These are phyloP conservation scores for Fusarium pseudograminearum DNA, from an alignment of 2,329 filamentous ascomycete genomes.

Conservation along the genomic window DNA sequence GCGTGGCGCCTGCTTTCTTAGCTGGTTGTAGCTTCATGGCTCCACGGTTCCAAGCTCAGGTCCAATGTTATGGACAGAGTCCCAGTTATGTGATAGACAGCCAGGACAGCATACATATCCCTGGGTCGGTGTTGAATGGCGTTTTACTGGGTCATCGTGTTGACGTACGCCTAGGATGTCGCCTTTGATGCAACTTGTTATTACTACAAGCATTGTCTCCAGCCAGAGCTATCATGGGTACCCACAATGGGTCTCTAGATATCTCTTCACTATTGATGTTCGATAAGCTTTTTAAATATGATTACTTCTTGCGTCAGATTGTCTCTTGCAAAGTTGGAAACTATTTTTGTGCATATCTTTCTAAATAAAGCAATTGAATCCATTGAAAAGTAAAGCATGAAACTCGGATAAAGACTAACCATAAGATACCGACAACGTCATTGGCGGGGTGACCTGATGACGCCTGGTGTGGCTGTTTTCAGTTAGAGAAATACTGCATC, in stretches of 20 bases:
- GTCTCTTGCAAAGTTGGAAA: neutral
- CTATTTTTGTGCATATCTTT: neutral
- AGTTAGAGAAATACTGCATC: conserved; percentile 23
- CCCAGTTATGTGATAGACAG: neutral
- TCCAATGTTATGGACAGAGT: neutral
- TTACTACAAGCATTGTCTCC: neutral
- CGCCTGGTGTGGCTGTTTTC: conserved; percentile 18
- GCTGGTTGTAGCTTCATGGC: conserved; percentile 18
- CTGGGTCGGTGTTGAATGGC: neutral
- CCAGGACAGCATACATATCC: neutral
- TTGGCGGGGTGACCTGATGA: conserved; percentile 49
- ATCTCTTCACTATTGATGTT: neutral
- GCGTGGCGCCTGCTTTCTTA: conserved; percentile 19
- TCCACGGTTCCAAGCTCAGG: neutral
- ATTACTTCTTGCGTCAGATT: conserved; percentile 12
- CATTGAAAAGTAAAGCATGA: conserved; percentile 21
- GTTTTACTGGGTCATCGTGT: neutral
- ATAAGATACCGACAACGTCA: conserved; percentile 45
- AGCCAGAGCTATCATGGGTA: neutral
- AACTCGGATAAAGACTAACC: conserved; percentile 27
- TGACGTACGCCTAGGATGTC: neutral
- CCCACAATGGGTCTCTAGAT: neutral
- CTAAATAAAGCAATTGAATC: conserved; percentile 5
- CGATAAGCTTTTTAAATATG: neutral
- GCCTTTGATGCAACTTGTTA: neutral